Conservation (phyloP, 129 eudicot genomes). For the Helianthus tuberosus region DNA sequence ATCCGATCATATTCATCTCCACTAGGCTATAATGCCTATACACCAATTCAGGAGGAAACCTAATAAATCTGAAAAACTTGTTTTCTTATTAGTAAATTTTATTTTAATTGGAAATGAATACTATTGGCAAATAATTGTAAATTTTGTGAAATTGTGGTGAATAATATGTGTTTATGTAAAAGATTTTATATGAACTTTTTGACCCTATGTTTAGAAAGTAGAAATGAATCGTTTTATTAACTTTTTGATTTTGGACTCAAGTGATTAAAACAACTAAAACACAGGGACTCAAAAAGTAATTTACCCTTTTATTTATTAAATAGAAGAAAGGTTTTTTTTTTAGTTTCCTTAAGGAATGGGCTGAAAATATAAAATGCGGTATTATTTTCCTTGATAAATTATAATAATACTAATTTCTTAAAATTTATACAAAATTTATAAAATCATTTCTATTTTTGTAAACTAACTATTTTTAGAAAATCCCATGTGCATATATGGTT, state of each 20-base stretch:
- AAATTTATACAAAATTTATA: too few relatives aligned
- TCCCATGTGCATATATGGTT: too few relatives aligned
- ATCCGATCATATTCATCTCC: too few relatives aligned
- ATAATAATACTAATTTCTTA: too few relatives aligned
- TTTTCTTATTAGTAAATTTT: not conserved
- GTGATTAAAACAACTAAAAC: too few relatives aligned
- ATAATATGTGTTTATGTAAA: not conserved
- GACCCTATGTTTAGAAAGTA: not conserved
- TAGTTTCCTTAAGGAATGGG: not conserved
- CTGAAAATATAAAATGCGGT: not conserved
- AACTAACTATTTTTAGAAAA: too few relatives aligned
- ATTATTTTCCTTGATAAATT: not conserved
- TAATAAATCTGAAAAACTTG: not conserved
- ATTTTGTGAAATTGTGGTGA: not conserved
- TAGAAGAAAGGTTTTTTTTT: not conserved
- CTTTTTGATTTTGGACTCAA: too few relatives aligned
- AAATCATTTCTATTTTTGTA: too few relatives aligned
- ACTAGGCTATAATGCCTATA: too few relatives aligned
- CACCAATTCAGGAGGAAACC: too few relatives aligned
- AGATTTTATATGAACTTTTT: not conserved
- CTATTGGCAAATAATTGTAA: not conserved
- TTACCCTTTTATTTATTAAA: not conserved
- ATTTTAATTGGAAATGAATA: not conserved
- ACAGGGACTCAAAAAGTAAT: too few relatives aligned
- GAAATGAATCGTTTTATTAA: not conserved